These are phyloP conservation scores for Arctium minus DNA, from an alignment of 129 eudicot species.

Conservation along the genomic window DNA sequence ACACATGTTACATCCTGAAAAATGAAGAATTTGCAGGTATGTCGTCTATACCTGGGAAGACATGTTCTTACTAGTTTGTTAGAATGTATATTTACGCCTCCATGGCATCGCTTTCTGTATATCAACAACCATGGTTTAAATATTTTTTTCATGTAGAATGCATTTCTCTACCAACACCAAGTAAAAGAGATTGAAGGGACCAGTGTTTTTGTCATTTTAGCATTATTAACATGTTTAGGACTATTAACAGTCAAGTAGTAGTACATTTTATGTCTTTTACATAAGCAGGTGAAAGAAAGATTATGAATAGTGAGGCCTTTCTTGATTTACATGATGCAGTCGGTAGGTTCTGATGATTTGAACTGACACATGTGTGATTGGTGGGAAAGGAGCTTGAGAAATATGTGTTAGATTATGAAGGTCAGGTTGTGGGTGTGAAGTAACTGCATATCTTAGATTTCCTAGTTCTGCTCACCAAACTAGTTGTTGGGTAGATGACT, in stretches of 20 bases:
- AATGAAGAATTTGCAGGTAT: neutral
- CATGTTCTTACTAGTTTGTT: neutral
- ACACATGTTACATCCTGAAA: neutral
- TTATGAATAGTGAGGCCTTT: neutral
- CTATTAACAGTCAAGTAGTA: neutral
- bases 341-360: neutral
- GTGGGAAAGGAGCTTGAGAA: neutral
- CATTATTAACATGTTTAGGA: neutral
- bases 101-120: neutral
- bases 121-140: neutral
- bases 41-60: neutral
- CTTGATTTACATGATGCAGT: neutral
- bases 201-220: neutral
- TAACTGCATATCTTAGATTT: neutral
- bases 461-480: neutral
- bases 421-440: neutral
- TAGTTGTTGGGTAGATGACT: neutral
- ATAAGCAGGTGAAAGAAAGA: neutral
- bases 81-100: neutral
- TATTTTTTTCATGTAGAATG: neutral
- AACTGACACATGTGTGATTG: neutral
- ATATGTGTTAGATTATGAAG: neutral
- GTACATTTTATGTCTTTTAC: neutral
- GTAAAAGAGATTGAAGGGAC: neutral
- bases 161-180: neutral